Base-by-base conservation (phyloP, 106 monocot genomes). In the Acorus gramineus region DNA sequence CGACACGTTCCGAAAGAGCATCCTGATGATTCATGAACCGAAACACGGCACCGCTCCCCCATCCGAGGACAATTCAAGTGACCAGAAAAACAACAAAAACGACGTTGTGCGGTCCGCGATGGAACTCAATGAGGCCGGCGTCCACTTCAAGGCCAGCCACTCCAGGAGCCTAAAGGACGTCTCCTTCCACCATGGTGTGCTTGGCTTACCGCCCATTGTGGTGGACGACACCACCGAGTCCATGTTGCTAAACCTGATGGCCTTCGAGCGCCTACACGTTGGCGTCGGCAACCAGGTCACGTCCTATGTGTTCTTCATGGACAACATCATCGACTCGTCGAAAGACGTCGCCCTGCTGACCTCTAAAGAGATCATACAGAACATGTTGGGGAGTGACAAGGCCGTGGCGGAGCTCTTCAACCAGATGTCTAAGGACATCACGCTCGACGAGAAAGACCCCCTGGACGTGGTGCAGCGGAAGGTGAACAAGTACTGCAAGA, bases 1-100 rank as follows among this genome's bases (percentile, higher is more conserved):
- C 3, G 95, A 96, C 73, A 14, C 87, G 6, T 79, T 60, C 65
- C 95, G 85, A 3, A 81, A 73, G 57, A 67, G 80, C 77, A 53
- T 90, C 52, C 78, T 96, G 28, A 28, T 28, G 28, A 28, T 28
- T 42, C 60, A 73, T 2, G 66, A 74, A 8, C 76, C 67, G 0
- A 5, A 42, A 44, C 3, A 2, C 47, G 3, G 6, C 12, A 7
- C 10, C 43, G 7, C 14, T 49, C 60, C 5, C 3, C 11, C 42
- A 28, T 42, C n/a, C 50, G 14, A 12, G 55, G 46, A 14, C 62
- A 6, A 54, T 12, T 50, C 69, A 28, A 28, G 28, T 28, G 0
- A 0, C 28, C 28, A 28, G 12, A 71, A 62, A 14, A 12, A 55
- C 11, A 7, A 50, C 3, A 8, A 42, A 11, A 7, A 14, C 12